Percentiles rank a stretch among this genome's conserved stretches.
These are phyloP conservation scores for Ilex asprella DNA, from an alignment of 257 asterid species.

Conservation along the genomic window DNA sequence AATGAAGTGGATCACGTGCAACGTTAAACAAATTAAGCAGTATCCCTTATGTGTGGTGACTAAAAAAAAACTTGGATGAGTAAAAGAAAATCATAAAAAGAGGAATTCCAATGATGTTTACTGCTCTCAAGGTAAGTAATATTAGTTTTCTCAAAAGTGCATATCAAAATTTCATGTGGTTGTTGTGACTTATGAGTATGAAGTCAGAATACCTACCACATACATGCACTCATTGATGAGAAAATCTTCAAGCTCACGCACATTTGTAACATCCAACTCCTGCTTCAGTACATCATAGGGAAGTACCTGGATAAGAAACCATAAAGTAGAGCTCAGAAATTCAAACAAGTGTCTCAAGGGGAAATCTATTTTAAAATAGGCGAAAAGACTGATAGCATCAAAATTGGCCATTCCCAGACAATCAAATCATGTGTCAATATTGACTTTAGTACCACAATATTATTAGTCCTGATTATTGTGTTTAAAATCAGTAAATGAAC, in stretches of 20 bases:
- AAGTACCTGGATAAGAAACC: conserved; percentile 49
- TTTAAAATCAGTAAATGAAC: too few relatives aligned
- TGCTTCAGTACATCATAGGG: conserved; percentile 81
- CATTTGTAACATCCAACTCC: conserved; percentile 91
- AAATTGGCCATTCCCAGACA: too few relatives aligned
- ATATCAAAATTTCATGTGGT: too few relatives aligned
- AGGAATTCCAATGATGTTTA: too few relatives aligned
- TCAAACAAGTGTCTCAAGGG: neutral
- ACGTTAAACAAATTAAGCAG: too few relatives aligned
- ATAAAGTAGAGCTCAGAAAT: conserved; percentile 3
- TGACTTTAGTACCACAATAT: too few relatives aligned
- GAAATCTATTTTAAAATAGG: conserved; percentile 1
- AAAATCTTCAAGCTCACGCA: conserved; percentile 94
- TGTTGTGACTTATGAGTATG: neutral
- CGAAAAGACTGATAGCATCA: neutral
- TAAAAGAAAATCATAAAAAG: neutral
- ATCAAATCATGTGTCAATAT: too few relatives aligned
- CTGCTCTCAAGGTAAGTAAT: too few relatives aligned
- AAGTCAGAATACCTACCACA: conserved; percentile 56
- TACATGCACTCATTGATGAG: conserved; percentile 98
- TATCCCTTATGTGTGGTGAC: too few relatives aligned
- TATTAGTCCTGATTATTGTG: too few relatives aligned
- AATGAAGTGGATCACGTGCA: too few relatives aligned
- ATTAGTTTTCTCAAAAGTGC: too few relatives aligned
- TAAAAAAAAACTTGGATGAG: neutral